Conservation (phyloP, 768 basidiomycete genomes). For the Naganishia vaughanmartiniae region DNA sequence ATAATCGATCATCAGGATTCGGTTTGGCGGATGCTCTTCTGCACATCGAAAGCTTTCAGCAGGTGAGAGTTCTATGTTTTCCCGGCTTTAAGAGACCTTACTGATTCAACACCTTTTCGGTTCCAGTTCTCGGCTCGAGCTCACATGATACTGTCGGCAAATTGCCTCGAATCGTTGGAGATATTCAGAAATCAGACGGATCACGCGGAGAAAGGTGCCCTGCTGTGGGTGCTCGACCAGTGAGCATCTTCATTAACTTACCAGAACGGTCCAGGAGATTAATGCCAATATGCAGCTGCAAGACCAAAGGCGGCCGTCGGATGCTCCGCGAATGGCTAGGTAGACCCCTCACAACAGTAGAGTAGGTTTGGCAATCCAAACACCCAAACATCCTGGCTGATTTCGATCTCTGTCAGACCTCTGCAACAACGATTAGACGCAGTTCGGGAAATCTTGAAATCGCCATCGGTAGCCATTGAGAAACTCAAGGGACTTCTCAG, state of each 20-base stretch:
- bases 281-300: conserved; percentile 59
- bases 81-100: conserved; percentile 40
- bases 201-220: conserved; percentile 66
- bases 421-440: conserved; percentile 77
- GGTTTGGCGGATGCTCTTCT: conserved; percentile 73
- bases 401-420: conserved; percentile 55
- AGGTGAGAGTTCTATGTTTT: conserved; percentile 27
- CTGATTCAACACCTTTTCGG: conserved; percentile 29
- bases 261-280: background rate
- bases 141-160: conserved; percentile 84
- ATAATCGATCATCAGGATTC: conserved; percentile 54
- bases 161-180: conserved; percentile 84
- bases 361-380: background rate
- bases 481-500: conserved; percentile 68
- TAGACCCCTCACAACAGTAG: conserved; percentile 60
- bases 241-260: background rate
- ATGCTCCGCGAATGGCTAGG: conserved; percentile 82
- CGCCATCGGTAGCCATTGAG: conserved; percentile 63
- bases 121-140: conserved; percentile 65
- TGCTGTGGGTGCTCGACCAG: conserved; percentile 78
- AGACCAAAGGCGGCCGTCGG: conserved; percentile 78
- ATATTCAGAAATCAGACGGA: conserved; percentile 91
- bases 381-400: background rate
- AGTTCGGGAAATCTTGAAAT: conserved; percentile 70
- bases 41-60: conserved; percentile 71